Base-by-base conservation (phyloP, 2,329 filamentous ascomycete species). In the Fusarium musae region DNA sequence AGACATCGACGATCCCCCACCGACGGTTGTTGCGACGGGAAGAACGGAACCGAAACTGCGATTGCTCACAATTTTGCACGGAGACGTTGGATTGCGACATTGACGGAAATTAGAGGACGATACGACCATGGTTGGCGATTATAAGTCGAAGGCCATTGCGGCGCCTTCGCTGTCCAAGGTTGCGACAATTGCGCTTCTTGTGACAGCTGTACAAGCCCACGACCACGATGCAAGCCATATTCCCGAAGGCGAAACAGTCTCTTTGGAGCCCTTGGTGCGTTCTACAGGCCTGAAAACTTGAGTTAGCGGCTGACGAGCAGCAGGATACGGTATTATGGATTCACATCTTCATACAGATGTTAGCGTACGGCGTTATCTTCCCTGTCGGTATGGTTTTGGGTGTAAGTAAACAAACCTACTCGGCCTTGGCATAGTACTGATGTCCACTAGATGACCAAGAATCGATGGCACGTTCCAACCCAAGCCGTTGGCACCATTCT, bases 321-420 rank as follows among this genome's bases (percentile, higher is more conserved):
- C 74, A 91, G 89, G 96, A 98, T 82, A 88, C 91, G 46, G 94
- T 91, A 78, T 83, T 99, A 89, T 99, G 96, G 96, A 87, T 92
- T 76, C 96, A 99, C 83, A 98, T 99, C 79, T 87, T 97, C 68
- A 83, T 97, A 50, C 95, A 97, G 87, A 92, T 91, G 81, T 79
- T 96, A 66, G 91, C 95, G 65, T 98, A 97, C 86, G 96, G 96
- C 70, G 87, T 99, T 76, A 89, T 98, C 66, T 98, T 97, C 79
- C 96, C 96, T 16, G 87, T 94, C 21, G 96, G 96, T 77, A 98
- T 99, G 96, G 95, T 98, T 46, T 86, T 98, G 23, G 96, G 96
- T 66, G 93, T 96, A 89, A 78, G 92, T 84, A 53, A 34, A 32
- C 56, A 59, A 59, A 50, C 1, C 23, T 49, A 23, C 32, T 36